Percentiles rank a stretch among this genome's conserved stretches.
Conservation (phyloP, 352 stramenopile genomes). For the Phytophthora hibernalis region DNA sequence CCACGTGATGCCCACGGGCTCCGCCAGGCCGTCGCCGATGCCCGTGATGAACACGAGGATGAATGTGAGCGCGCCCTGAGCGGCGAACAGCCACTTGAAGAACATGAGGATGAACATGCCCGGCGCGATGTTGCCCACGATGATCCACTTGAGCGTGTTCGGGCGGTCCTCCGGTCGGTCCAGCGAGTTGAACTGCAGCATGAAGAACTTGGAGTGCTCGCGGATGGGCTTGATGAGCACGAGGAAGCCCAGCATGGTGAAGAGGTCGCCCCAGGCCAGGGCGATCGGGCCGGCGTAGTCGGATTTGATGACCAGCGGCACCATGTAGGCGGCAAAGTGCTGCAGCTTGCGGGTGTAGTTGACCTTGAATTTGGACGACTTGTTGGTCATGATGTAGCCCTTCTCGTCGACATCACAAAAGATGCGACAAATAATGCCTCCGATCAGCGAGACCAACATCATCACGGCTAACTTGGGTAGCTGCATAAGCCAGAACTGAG, state of each 20-base stretch:
- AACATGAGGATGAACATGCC: slow-evolving; percentile 86
- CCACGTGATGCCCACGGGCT: slow-evolving; percentile 83
- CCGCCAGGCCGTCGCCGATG: slow-evolving; percentile 78
- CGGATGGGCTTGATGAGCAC: slow-evolving; percentile 87
- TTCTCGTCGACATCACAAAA: slow-evolving; percentile 84
- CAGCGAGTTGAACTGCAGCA: slow-evolving; percentile 91
- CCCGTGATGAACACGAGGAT: slow-evolving; percentile 87
- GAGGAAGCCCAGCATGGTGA: slow-evolving; percentile 82
- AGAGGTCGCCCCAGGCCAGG: slow-evolving; percentile 86
- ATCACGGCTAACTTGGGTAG: slow-evolving; percentile 78
- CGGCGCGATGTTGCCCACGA: slow-evolving; percentile 75
- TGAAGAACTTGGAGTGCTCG: slow-evolving; percentile 84
- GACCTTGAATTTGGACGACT: slow-evolving; percentile 86
- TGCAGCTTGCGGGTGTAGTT: slow-evolving; percentile 91
- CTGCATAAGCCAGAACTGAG: slow-evolving; percentile 69
- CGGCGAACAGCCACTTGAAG: slow-evolving; percentile 86
- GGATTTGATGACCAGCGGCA: slow-evolving; percentile 79
- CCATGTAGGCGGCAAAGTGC: slow-evolving; percentile 85
- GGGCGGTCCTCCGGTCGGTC: slow-evolving; percentile 85
- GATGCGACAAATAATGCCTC: slow-evolving; percentile 78
- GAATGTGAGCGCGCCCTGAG: slow-evolving; percentile 62
- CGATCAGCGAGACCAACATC: slow-evolving; percentile 74
- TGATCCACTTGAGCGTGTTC: slow-evolving; percentile 89
- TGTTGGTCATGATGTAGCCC: slow-evolving; percentile 89
- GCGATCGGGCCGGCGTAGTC: slow-evolving; percentile 65